Evolutionary conservation across 257 asterid species (phyloP).

Genomic region (Rubia yunnanensis): DNA sequence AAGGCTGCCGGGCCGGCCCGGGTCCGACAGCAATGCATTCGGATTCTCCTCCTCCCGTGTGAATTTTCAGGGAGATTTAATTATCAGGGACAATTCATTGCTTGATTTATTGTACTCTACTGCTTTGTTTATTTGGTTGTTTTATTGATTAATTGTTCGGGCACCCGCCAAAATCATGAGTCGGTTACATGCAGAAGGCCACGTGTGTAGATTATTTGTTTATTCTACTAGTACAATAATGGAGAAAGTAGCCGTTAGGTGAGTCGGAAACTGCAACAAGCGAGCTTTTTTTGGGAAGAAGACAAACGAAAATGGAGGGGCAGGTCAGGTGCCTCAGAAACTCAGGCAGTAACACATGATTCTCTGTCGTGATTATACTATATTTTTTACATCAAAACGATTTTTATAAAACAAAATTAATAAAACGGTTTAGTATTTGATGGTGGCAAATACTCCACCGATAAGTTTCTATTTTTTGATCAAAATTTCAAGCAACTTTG

Average conservation of each 20-base stretch:
- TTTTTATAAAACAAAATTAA: too few relatives aligned
- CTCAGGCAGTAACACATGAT: background rate
- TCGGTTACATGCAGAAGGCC: slow-evolving; percentile 12
- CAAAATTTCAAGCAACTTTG: too few relatives aligned
- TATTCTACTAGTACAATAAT: background rate
- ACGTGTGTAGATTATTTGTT: slow-evolving; percentile 7
- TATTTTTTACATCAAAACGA: too few relatives aligned
- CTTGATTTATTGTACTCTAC: slow-evolving; percentile 5
- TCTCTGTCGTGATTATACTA: background rate
- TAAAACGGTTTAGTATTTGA: too few relatives aligned
- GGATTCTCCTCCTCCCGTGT: slow-evolving; percentile 52
- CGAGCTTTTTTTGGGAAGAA: slow-evolving; percentile 26
- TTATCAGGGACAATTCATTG: background rate
- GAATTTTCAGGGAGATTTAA: background rate
- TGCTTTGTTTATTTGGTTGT: background rate
- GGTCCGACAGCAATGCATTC: slow-evolving; percentile 61
- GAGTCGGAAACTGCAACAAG: slow-evolving; percentile 17
- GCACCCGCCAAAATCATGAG: slow-evolving; percentile 38
- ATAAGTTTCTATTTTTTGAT: too few relatives aligned
- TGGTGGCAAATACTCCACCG: too few relatives aligned
- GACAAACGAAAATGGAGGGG: background rate
- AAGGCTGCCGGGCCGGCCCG: slow-evolving; percentile 62
- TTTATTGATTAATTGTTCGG: background rate
- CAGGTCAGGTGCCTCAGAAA: background rate
- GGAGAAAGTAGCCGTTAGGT: slow-evolving; percentile 58